phyloP scores from a whole-genome alignment of 768 basidiomycete species.

The Mrakia hoshinonis region DNA sequence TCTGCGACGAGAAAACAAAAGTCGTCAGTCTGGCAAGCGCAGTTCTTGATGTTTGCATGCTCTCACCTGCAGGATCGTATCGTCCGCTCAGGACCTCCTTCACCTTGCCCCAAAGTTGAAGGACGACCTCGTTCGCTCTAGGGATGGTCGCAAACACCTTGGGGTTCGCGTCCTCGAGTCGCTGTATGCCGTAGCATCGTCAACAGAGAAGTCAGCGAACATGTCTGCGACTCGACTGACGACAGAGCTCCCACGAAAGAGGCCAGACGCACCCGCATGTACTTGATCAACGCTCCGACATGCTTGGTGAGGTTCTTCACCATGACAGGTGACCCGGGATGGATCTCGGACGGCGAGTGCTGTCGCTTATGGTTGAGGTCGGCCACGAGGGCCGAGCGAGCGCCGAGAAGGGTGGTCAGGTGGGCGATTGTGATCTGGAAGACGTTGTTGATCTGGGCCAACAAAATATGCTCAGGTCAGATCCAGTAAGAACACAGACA shows the following conservation, averaged over 20 bases:
- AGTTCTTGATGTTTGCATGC: not conserved
- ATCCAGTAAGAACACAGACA: not conserved
- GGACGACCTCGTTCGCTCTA: conserved; percentile 5
- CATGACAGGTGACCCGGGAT: not conserved
- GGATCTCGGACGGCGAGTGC: too few relatives aligned
- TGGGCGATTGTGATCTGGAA: conserved; percentile 1
- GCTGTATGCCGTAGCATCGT: not conserved
- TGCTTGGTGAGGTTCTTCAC: conserved; percentile 6
- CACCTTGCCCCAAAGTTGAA: not conserved
- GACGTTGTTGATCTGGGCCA: not conserved
- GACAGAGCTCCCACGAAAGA: not conserved
- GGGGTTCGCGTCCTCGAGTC: conserved; percentile 3
- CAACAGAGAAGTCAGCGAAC: not conserved
- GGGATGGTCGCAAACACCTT: conserved; percentile 15
- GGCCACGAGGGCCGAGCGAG: not conserved
- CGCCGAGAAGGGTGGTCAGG: not conserved
- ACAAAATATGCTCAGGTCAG: not conserved
- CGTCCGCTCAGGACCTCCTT: not conserved
- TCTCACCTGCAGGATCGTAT: not conserved
- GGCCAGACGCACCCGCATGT: conserved; percentile 1
- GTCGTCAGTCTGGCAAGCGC: not conserved
- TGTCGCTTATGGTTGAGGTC: not conserved
- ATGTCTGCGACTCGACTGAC: too few relatives aligned
- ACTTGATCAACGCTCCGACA: conserved; percentile 10
- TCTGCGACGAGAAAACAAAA: not conserved